Base-by-base conservation (phyloP, 805 yeast genomes). In the Ogataea nonfermentans region DNA sequence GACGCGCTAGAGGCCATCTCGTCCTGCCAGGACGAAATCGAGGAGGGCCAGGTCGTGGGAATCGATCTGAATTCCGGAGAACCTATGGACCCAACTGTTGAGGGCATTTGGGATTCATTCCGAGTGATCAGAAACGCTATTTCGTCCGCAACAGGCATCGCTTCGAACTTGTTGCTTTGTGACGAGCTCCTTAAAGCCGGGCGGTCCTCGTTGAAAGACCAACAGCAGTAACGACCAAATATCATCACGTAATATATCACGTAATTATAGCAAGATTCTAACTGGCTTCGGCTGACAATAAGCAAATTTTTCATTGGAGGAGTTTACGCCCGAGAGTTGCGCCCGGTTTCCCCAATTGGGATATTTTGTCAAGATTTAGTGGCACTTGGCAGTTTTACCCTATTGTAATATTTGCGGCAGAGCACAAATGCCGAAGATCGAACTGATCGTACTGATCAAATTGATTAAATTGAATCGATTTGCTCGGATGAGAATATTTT, bases 161-260 rank as follows among this genome's bases (percentile, higher is more conserved):
- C 99, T 1, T 81, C 93, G 48, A 93, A 93, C 61, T 69, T 93
- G 55, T 74, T 93, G 50, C 72, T 93, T 47, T 93, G 99, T 71
- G 99, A 93, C 67, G 99, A 93, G 67, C 73, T 93, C 50, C 74
- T 93, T 58, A 89, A 91, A 68, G 99, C 99, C 2, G 99, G 99
- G 34, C 79, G 95, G 54, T 87, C 96, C 10, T 85, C 96, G 9
- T 72, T 89, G 68, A 90, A 65, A 79, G 80, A 50, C 27, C 52
- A 46, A 29, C 53, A 48, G 40, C 46, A 39, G 32, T 32, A 32
- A 39, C 19, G 37, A 39, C 12, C 16, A 13, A 14, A 19, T 19
- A 19, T 19, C 8, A 19, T 19, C 26, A 35, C 32, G 37, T 34
- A 34, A 34, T 32, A 32, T 17, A 32, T 32, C 28, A 32, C 35